Evolutionary conservation across 768 basidiomycete genomes (phyloP).

Genomic region (Lepiota venenata): DNA sequence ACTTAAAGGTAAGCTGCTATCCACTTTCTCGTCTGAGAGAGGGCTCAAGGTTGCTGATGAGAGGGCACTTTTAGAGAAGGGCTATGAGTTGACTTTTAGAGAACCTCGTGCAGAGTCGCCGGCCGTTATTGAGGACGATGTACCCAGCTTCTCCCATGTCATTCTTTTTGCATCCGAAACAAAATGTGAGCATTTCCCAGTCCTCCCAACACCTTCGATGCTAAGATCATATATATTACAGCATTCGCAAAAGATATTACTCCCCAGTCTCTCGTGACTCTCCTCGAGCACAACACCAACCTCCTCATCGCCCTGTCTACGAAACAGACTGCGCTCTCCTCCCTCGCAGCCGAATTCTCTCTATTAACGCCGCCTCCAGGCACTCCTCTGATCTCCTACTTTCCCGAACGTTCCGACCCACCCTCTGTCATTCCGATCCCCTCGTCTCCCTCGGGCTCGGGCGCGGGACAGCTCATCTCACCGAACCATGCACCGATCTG

Average conservation of each 20-base stretch:
- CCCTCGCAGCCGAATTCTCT: conserved; percentile 89
- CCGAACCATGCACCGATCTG: conserved; percentile 57
- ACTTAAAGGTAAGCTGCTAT: conserved; percentile 70
- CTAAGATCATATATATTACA: conserved; percentile 23
- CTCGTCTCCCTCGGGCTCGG: conserved; percentile 33
- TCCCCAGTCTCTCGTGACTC: conserved; percentile 74
- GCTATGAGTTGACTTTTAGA: conserved; percentile 87
- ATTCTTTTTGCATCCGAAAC: conserved; percentile 82
- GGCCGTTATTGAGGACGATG: conserved; percentile 62
- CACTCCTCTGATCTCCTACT: conserved; percentile 82
- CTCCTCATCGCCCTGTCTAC: conserved; percentile 80
- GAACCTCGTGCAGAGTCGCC: conserved; percentile 73
- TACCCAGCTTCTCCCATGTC: conserved; percentile 79
- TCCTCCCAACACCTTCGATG: too few species aligned
- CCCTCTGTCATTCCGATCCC: conserved; percentile 64
- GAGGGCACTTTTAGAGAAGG: conserved; percentile 49
- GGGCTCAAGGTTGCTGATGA: conserved; percentile 5
- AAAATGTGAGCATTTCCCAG: conserved; percentile 66
- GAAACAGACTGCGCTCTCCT: conserved; percentile 67
- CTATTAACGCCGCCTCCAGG: conserved; percentile 84
- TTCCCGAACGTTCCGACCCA: conserved; percentile 68
- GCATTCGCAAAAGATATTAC: conserved; percentile 73
- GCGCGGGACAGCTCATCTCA: conserved; percentile 37
- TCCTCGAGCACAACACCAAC: conserved; percentile 72
- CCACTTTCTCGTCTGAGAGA: background rate